Conservation (phyloP, 257 asterid species). For the Solanum sejunctum region DNA sequence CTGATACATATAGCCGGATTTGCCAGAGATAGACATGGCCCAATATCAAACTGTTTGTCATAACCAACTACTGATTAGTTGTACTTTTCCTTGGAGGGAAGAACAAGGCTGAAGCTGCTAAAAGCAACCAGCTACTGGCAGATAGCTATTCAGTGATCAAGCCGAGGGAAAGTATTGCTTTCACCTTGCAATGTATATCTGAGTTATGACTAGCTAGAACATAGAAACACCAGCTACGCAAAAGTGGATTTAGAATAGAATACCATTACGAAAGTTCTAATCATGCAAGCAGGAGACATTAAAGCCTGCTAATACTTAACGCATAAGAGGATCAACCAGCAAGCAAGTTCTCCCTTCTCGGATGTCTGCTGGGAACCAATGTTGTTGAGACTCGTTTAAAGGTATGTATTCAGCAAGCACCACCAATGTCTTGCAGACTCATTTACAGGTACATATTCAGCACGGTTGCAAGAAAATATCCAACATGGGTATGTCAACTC, state of each 20-base stretch:
- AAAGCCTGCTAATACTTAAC: not conserved
- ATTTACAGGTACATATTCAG: not conserved
- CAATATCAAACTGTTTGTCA: too few relatives aligned
- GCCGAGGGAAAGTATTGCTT: not conserved
- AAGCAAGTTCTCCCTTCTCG: not conserved
- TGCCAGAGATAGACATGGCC: too few relatives aligned
- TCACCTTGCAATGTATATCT: not conserved
- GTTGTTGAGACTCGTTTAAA: not conserved
- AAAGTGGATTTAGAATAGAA: not conserved
- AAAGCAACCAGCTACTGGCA: too few relatives aligned
- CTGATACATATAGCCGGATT: too few relatives aligned
- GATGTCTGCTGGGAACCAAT: not conserved
- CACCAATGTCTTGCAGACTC: too few relatives aligned
- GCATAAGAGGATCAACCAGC: not conserved
- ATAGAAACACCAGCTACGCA: too few relatives aligned
- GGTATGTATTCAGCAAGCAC: not conserved
- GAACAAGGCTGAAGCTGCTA: too few relatives aligned
- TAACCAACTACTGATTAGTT: too few relatives aligned
- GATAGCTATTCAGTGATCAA: too few relatives aligned
- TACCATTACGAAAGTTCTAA: not conserved
- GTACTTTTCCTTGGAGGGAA: too few relatives aligned
- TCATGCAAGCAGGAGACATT: not conserved
- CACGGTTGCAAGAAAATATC: not conserved
- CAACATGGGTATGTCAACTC: not conserved
- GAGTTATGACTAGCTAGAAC: not conserved